A percentile compares a stretch with the other conserved stretches of the same genome.
phyloP scores from a whole-genome alignment of 805 yeast genomes.

The Yarrowia sp. region DNA sequence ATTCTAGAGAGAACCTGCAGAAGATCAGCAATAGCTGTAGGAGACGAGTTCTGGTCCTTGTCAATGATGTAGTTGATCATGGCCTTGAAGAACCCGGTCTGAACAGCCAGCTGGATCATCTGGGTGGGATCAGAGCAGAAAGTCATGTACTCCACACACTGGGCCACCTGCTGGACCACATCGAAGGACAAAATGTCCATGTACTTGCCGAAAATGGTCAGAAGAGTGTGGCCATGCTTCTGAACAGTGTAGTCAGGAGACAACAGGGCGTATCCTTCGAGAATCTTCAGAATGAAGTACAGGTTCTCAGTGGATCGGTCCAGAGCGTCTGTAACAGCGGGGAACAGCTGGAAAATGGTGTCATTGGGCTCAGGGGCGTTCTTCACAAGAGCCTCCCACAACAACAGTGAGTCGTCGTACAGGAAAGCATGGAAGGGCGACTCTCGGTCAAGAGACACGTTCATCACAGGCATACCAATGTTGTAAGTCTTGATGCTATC shows the following conservation, averaged over 20 bases:
- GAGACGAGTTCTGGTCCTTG: conserved; percentile 32
- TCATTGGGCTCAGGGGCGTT: conserved; percentile 51
- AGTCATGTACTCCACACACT: conserved; percentile 33
- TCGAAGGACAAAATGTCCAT: conserved; percentile 27
- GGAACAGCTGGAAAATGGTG: conserved; percentile 48
- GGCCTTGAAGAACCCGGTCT: conserved; percentile 30
- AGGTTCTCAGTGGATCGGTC: conserved; percentile 55
- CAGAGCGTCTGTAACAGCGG: conserved; percentile 56
- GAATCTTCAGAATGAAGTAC: conserved; percentile 37
- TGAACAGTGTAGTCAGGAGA: conserved; percentile 32
- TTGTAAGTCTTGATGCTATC: conserved; percentile 30
- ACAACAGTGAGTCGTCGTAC: conserved; percentile 81
- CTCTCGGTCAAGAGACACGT: conserved; percentile 58
- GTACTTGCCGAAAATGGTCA: conserved; percentile 28
- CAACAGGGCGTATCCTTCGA: conserved; percentile 40
- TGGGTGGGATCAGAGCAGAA: conserved; percentile 30
- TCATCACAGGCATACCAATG: conserved; percentile 56
- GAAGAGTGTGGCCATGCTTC: conserved; percentile 20
- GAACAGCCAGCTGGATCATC: conserved; percentile 27
- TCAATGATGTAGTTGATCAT: conserved; percentile 15
- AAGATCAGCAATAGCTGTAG: conserved; percentile 37
- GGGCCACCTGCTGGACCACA: conserved; percentile 32
- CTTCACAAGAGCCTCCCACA: conserved; percentile 72
- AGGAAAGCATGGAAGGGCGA: conserved; percentile 56
- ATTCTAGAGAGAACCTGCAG: conserved; percentile 33